Percentiles rank a stretch among this genome's conserved stretches.
These are phyloP conservation scores for Phytopythium mirpurense DNA, from an alignment of 352 stramenopile genomes.

Conservation along the genomic window DNA sequence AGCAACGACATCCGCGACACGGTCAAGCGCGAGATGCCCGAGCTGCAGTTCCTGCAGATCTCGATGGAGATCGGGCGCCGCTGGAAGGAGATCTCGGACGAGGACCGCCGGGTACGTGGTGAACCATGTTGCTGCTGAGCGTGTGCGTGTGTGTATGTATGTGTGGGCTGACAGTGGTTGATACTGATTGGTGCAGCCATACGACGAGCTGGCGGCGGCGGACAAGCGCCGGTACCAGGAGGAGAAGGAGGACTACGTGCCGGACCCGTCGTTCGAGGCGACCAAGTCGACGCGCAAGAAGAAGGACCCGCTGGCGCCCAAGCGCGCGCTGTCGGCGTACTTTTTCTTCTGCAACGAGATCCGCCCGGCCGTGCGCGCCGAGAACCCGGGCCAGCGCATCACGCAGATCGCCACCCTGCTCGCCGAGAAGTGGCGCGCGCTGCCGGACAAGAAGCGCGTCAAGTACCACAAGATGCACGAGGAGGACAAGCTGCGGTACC, in stretches of 20 bases:
- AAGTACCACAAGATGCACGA: conserved; percentile 88
- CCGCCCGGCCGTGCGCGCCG: conserved; percentile 81
- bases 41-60: conserved; percentile 81
- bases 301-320: conserved; percentile 93
- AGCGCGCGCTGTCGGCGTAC: conserved; percentile 93
- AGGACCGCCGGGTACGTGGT: conserved; percentile 46
- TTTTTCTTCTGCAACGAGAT: conserved; percentile 96
- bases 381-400: conserved; percentile 94
- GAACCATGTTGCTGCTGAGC: conserved; percentile 2
- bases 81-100: conserved; percentile 70
- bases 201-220: conserved; percentile 75
- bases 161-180: no score
- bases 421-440: conserved; percentile 79
- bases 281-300: conserved; percentile 69
- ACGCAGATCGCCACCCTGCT: conserved; percentile 87
- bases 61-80: conserved; percentile 82
- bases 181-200: no score
- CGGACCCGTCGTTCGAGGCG: conserved; percentile 75
- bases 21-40: conserved; percentile 85
- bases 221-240: conserved; percentile 87
- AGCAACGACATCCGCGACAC: conserved; percentile 86
- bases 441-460: conserved; percentile 90
- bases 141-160: no score
- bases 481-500: conserved; percentile 85
- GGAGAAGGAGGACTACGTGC: conserved; percentile 88